phyloP scores from a whole-genome alignment of 495 filamentous ascomycete species.

The Podospora pseudopauciseta region DNA sequence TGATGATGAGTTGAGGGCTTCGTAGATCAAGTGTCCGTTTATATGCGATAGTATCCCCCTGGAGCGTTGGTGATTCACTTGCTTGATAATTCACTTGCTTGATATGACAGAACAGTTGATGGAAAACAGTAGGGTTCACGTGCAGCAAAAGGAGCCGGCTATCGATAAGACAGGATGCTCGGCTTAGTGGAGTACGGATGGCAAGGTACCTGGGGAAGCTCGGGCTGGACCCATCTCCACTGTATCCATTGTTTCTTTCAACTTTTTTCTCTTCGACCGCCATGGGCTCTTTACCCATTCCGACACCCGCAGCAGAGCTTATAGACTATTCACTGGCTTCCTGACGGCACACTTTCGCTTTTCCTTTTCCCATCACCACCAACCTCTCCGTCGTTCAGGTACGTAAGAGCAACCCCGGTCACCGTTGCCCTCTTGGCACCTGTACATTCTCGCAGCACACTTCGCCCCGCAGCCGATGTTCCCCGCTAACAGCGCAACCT shows the following conservation, averaged over 20 bases:
- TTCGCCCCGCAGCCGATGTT: conserved; percentile 23
- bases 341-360: background rate
- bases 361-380: background rate
- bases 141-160: background rate
- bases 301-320: conserved; percentile 12
- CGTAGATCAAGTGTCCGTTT: background rate
- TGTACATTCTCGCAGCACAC: background rate
- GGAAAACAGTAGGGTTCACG: background rate
- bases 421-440: conserved; percentile 4
- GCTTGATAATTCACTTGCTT: too few relatives aligned
- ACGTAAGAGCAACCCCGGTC: conserved; percentile 10
- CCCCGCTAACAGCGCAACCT: conserved; percentile 31
- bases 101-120: too few relatives aligned
- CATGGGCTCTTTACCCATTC: conserved; percentile 19
- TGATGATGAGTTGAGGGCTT: background rate
- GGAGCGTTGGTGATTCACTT: too few relatives aligned
- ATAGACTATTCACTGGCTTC: background rate
- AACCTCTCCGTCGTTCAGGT: conserved; percentile 3
- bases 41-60: too few relatives aligned
- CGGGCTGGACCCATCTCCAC: conserved; percentile 28
- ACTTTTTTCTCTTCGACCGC: conserved; percentile 28
- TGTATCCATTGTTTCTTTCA: conserved; percentile 28
- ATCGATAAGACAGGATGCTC: conserved; percentile 16
- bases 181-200: conserved; percentile 8
- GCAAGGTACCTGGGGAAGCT: conserved; percentile 21